Evolutionary conservation across 768 basidiomycete genomes (phyloP).

Genomic region (Tulasnella sp.): DNA sequence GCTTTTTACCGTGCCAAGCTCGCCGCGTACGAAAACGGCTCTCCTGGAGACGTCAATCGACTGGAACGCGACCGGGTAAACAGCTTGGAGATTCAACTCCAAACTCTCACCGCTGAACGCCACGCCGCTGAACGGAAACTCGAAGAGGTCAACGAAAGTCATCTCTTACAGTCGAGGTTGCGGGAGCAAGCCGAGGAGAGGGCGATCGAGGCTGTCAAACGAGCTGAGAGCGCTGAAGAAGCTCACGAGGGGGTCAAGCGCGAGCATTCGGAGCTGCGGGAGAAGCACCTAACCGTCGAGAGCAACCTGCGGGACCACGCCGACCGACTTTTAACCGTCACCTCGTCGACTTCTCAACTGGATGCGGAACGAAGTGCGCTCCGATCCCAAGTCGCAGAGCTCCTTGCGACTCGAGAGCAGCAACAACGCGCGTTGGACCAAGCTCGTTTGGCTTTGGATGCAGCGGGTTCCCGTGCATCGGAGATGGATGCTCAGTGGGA

Average conservation of each 20-base stretch:
- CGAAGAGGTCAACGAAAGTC: conserved; percentile 55
- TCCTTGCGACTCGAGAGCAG: conserved; percentile 59
- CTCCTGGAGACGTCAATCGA: conserved; percentile 50
- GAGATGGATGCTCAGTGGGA: conserved; percentile 69
- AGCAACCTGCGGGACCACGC: conserved; percentile 60
- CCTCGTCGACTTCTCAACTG: conserved; percentile 60
- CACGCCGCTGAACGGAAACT: conserved; percentile 58
- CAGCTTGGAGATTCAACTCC: conserved; percentile 63
- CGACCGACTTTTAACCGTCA: conserved; percentile 60
- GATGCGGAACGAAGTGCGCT: conserved; percentile 64
- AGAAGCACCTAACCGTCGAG: conserved; percentile 48
- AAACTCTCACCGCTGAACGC: conserved; percentile 49
- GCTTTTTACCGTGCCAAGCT: conserved; percentile 94
- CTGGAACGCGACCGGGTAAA: conserved; percentile 67
- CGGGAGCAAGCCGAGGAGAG: conserved; percentile 71
- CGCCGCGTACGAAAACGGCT: conserved; percentile 66
- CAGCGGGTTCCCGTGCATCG: conserved; percentile 62
- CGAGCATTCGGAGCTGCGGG: conserved; percentile 60
- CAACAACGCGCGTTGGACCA: conserved; percentile 84
- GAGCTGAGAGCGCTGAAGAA: conserved; percentile 64
- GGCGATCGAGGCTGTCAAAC: conserved; percentile 57
- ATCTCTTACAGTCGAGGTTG: conserved; percentile 66
- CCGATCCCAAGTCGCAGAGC: conserved; percentile 58
- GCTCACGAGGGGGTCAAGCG: conserved; percentile 48
- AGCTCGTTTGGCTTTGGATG: conserved; percentile 60